A percentile compares a stretch with the other conserved stretches of the same genome.
phyloP scores from a whole-genome alignment of 257 asterid species.

The Ilex asprella region DNA sequence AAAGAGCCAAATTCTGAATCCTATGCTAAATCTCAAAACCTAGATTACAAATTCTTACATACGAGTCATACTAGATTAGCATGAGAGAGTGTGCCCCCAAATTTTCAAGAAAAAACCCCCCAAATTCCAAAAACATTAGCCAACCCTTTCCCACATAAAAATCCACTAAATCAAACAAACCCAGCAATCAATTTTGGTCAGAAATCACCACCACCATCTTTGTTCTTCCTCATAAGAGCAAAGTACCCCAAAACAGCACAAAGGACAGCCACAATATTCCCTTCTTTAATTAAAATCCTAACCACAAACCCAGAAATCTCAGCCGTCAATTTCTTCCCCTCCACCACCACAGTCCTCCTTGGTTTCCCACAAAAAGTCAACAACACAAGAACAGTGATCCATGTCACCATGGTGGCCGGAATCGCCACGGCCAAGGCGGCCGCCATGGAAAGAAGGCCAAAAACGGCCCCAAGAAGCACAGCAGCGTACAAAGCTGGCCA shows the following conservation, averaged over 20 bases:
- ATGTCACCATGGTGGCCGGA: conserved; percentile 84
- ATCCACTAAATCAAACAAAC: too few species aligned
- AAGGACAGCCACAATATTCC: conserved; percentile 74
- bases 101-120: too few species aligned
- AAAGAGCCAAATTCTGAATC: too few species aligned
- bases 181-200: neutral
- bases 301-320: conserved; percentile 65
- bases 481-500: conserved; percentile 76
- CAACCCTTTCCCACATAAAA: too few species aligned
- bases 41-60: too few species aligned
- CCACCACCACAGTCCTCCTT: conserved; percentile 52
- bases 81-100: too few species aligned
- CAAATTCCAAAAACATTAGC: too few species aligned
- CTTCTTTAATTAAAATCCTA: conserved; percentile 74
- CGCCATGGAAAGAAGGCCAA: conserved; percentile 75
- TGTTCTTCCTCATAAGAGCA: conserved; percentile 42
- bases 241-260: conserved; percentile 81
- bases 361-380: conserved; percentile 79
- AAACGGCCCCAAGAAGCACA: conserved; percentile 49
- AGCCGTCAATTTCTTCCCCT: conserved; percentile 77
- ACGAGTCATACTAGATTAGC: too few species aligned
- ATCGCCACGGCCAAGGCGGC: conserved; percentile 84
- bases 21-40: too few species aligned
- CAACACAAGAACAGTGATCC: conserved; percentile 78
- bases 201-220: conserved; percentile 7